Evolutionary conservation across 129 eudicot species (phyloP).

Genomic region (Glebionis coronaria): DNA sequence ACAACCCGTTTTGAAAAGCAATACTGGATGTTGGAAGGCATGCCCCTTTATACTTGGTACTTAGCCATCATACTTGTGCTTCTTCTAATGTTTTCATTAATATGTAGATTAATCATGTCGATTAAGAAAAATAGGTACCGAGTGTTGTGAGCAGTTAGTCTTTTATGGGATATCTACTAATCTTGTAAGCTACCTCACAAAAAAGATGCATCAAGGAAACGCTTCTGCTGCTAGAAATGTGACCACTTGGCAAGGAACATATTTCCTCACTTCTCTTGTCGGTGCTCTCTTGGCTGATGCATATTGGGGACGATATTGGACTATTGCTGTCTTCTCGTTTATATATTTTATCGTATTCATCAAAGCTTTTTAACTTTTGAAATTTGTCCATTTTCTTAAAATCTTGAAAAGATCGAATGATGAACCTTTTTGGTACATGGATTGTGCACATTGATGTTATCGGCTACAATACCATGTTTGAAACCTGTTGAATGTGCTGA

Average conservation of each 20-base stretch:
- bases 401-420: too few relatives aligned
- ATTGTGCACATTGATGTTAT: too few relatives aligned
- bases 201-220: conserved; percentile 59
- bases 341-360: conserved; percentile 54
- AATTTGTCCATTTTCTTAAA: too few relatives aligned
- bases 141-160: conserved; percentile 74
- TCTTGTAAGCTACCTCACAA: conserved; percentile 35
- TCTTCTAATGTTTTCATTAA: too few relatives aligned
- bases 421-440: too few relatives aligned
- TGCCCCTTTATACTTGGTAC: too few relatives aligned
- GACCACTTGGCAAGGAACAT: conserved; percentile 72
- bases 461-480: too few relatives aligned
- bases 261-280: conserved; percentile 62
- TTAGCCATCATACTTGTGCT: too few relatives aligned
- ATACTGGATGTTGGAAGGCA: too few relatives aligned
- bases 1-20: too few relatives aligned
- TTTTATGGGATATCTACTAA: conserved; percentile 54
- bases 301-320: conserved; percentile 82
- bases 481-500: conserved; percentile 18
- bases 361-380: too few relatives aligned
- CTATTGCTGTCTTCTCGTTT: conserved; percentile 60
- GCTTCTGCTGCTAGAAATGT: conserved; percentile 62
- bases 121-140: conserved; percentile 19
- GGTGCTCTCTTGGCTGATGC: conserved; percentile 79
- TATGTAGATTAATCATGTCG: too few relatives aligned